Evolutionary conservation across 805 yeast species (phyloP).

Genomic region (Metschnikowia anglica): DNA sequence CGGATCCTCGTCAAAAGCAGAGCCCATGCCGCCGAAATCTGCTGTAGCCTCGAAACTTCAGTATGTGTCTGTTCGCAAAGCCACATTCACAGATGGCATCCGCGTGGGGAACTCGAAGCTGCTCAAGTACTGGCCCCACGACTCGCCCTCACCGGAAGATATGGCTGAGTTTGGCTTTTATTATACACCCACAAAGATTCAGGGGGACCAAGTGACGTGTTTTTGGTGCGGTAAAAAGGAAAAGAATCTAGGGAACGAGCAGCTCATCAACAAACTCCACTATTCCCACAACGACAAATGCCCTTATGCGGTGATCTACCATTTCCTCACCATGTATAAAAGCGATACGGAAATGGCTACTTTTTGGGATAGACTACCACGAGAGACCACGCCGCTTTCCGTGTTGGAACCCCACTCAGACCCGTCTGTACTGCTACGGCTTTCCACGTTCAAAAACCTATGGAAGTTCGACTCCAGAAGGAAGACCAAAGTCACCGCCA

Average conservation of each 20-base stretch:
- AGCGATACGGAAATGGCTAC: constrained; percentile 9
- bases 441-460: constrained; percentile 17
- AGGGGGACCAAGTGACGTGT: constrained; percentile 56
- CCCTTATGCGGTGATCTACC: constrained; percentile 16
- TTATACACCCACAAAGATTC: constrained; percentile 50
- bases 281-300: constrained; percentile 21
- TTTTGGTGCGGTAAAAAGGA: constrained; percentile 49
- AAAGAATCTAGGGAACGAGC: constrained; percentile 21
- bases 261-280: constrained; percentile 23
- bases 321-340: constrained; percentile 5
- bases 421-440: constrained; percentile 17
- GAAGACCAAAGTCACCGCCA: constrained; percentile 14
- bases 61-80: constrained; percentile 23
- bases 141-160: constrained; percentile 22
- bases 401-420: constrained; percentile 17
- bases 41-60: constrained; percentile 20
- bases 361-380: constrained; percentile 16
- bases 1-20: background rate
- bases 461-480: constrained; percentile 17
- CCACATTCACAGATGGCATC: constrained; percentile 24
- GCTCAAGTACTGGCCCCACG: constrained; percentile 27
- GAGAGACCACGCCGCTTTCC: constrained; percentile 3
- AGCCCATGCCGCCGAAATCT: constrained; percentile 10
- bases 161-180: constrained; percentile 62
- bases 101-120: constrained; percentile 24